Percentiles rank a stretch among this genome's conserved stretches.
Evolutionary conservation across 257 asterid species (phyloP).

Genomic region (Lycium barbarum): DNA sequence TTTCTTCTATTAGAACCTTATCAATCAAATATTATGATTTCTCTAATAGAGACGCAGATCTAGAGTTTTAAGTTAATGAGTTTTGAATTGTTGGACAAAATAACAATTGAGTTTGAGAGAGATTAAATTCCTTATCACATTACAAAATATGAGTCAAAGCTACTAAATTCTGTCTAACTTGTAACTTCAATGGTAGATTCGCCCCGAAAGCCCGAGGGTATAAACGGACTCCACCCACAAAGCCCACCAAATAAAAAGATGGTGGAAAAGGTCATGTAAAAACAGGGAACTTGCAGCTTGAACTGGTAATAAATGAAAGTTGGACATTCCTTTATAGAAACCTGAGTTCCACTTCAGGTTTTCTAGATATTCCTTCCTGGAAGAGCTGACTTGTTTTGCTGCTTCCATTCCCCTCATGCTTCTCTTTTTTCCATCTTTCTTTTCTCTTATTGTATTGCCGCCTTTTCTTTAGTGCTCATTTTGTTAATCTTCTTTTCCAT

Average conservation of each 20-base stretch:
- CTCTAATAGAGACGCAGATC: conserved; percentile 21
- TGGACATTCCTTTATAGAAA: neutral
- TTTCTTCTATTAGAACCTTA: conserved; percentile 24
- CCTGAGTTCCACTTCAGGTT: neutral
- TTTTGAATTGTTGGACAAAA: too few relatives aligned
- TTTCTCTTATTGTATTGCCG: neutral
- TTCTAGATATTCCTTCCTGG: neutral
- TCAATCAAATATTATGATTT: neutral
- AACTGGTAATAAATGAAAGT: neutral
- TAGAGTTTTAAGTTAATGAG: too few relatives aligned
- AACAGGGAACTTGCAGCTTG: conserved; percentile 4
- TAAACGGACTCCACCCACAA: conserved; percentile 35
- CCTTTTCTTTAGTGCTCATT: neutral
- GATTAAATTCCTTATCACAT: too few relatives aligned
- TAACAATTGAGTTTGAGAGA: too few relatives aligned
- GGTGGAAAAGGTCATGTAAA: conserved; percentile 33
- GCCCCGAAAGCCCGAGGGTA: neutral
- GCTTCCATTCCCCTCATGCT: neutral
- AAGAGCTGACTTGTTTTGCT: neutral
- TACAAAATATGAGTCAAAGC: too few relatives aligned
- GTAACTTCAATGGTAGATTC: too few relatives aligned
- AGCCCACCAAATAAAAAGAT: conserved; percentile 25
- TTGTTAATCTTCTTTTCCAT: neutral
- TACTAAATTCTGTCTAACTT: too few relatives aligned
- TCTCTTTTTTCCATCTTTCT: neutral